These are phyloP conservation scores for Aureobasidium sp. DNA, from an alignment of 2,329 filamentous ascomycete genomes.

Conservation along the genomic window DNA sequence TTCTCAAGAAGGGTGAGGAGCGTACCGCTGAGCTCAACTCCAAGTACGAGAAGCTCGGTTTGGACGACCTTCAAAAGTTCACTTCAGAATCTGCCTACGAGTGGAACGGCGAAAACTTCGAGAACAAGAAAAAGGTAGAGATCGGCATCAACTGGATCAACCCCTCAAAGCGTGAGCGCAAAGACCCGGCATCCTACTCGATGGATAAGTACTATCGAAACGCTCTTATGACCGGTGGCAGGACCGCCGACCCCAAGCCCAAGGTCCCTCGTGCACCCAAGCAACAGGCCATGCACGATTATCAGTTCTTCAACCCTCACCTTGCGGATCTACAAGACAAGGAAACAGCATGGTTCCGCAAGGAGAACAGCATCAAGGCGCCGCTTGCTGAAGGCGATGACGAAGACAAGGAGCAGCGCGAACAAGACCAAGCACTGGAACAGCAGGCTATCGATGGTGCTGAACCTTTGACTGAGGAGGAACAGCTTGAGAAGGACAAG, in stretches of 20 bases:
- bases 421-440: slow-evolving; percentile 77
- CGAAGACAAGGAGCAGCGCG: slow-evolving; percentile 74
- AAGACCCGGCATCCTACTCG: slow-evolving; percentile 85
- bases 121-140: slow-evolving; percentile 75
- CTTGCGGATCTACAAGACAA: slow-evolving; percentile 88
- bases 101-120: slow-evolving; percentile 97
- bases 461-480: slow-evolving; percentile 76
- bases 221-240: slow-evolving; percentile 72
- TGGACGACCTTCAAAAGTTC: slow-evolving; percentile 96
- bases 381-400: slow-evolving; percentile 82
- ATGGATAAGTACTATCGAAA: slow-evolving; percentile 98
- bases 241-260: slow-evolving; percentile 76
- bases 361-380: slow-evolving; percentile 93
- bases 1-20: slow-evolving; percentile 77
- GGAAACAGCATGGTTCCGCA: slow-evolving; percentile 91
- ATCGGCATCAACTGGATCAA: slow-evolving; percentile 96
- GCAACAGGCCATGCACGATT: slow-evolving; percentile 86
- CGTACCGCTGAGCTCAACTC: slow-evolving; percentile 84
- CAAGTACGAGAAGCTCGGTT: slow-evolving; percentile 92
- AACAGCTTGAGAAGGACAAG: slow-evolving; percentile 75
- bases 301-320: slow-evolving; percentile 86
- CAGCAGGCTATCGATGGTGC: slow-evolving; percentile 93
- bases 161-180: slow-evolving; percentile 93
- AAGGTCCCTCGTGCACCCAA: slow-evolving; percentile 94
- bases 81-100: slow-evolving; percentile 96